phyloP scores from a whole-genome alignment of 2,329 filamentous ascomycete genomes.

The Pseudogymnoascus sp. region DNA sequence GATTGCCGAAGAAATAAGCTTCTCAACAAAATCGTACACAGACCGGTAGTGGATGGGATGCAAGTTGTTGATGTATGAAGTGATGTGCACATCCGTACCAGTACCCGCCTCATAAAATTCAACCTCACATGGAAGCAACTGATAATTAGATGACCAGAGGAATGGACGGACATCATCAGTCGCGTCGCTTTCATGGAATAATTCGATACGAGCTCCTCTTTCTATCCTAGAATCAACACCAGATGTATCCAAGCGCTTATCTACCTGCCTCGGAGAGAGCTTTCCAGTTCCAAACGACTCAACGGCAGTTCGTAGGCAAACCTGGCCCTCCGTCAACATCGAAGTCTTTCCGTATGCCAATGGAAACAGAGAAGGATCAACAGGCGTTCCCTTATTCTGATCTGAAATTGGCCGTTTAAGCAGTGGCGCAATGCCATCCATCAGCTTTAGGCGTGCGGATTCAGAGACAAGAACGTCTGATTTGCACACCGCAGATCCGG shows the following conservation, averaged over 20 bases:
- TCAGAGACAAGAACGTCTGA: constrained; percentile 40
- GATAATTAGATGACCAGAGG: constrained; percentile 31
- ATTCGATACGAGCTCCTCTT: background rate
- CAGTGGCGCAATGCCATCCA: constrained; percentile 36
- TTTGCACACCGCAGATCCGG: constrained; percentile 36
- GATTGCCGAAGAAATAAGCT: constrained; percentile 26
- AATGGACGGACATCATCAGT: background rate
- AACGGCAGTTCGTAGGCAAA: background rate
- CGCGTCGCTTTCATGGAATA: too few relatives aligned
- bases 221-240: background rate
- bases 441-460: constrained; percentile 35
- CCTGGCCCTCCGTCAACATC: constrained; percentile 27
- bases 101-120: constrained; percentile 17
- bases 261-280: background rate
- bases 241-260: background rate
- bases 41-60: constrained; percentile 29
- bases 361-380: constrained; percentile 57
- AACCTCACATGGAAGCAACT: constrained; percentile 37
- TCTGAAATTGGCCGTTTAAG: constrained; percentile 40
- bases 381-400: constrained; percentile 44
- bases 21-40: constrained; percentile 33
- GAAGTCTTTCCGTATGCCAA: constrained; percentile 44
- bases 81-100: constrained; percentile 19
- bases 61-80: constrained; percentile 36
- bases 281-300: background rate